Evolutionary conservation across 169 alveolate genomes (phyloP), one percentile per base, ranked within the genome.

Genomic region (Prorocentrum cordatum): DNA sequence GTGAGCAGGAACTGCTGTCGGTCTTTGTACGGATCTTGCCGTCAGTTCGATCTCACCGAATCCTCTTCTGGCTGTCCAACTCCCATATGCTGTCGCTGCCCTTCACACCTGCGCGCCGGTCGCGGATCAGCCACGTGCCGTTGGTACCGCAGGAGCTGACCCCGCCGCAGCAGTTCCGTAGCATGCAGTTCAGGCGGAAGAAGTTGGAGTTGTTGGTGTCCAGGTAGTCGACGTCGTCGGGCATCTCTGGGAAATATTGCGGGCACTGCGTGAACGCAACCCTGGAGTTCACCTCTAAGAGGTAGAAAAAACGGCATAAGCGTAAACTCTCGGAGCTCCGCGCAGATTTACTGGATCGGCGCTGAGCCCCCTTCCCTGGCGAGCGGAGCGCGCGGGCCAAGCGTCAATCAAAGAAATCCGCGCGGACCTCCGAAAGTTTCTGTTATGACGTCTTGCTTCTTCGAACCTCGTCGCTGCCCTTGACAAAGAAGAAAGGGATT

Each of bases 231-330:
- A 73, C 58, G 71, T 73, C 58, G 85, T 73, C 85, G 35, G 47
- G 85, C 85, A 73, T 73, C 70, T 73, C 85, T 32, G 47, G 85
- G 85, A 73, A 73, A 36, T 39, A 73, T 70, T 73, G 85, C 58
- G 85, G 85, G 85, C 85, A 73, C 85, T 73, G 85, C 2, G 85
- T 73, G 85, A 73, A 73, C 26, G 71, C 85, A 24, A 73, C 85
- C 14, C 50, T 50, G n/a, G 50, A 70, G 54, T 73, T 73, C 38
- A 73, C 58, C 54, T 73, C 85, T 70, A 73, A n/a, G n/a, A n/a
- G n/a, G n/a, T n/a, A n/a, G n/a, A n/a, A n/a, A n/a, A n/a, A n/a
- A n/a, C n/a, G n/a, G n/a, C n/a, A n/a, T n/a, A n/a, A n/a, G n/a
- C n/a, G n/a, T n/a, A n/a, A n/a, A n/a, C n/a, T n/a, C n/a, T n/a